Evolutionary conservation across 495 filamentous ascomycete genomes (phyloP), one percentile per base, ranked within the genome.

Genomic region (Penicillium crystallinum): DNA sequence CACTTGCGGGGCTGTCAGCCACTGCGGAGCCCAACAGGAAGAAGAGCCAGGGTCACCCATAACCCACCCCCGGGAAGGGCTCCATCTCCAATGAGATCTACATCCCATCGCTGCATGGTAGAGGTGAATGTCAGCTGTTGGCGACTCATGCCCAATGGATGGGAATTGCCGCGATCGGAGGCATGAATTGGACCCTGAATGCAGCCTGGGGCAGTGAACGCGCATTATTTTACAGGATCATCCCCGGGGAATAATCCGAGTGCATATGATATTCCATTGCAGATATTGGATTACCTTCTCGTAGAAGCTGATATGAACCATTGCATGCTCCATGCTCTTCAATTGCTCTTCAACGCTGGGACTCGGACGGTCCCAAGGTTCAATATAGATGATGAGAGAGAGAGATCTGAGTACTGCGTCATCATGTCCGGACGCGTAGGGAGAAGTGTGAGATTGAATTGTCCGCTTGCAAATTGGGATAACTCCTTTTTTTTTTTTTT

Each of bases 1-100:
- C 33, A 58, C 36, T 31, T 57, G 59, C 59, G 62, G 59, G 62
- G 62, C 56, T 58, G 53, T 59, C 62, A 65, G 62, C 62, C 62
- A 65, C 62, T 59, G 62, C 62, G 62, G 62, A 62, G 58, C 55
- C 52, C 36, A 35, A 47, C 53, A 42, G 30, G 36, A 19, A 39
- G 43, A 25, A 47, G 51, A 47, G 42, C 36, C 47, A 49, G 47
- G 47, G 36, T 41, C 36, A 42, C 11, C 29, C 29, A 35, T 27
- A 53, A 33, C 46, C 42, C 42, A 46, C 43, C n/a, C 15, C 39
- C 29, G 49, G 29, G 31, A 30, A 49, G 11, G 25, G 33, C 46
- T 37, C 46, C 46, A 48, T 41, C 46, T 37, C 15, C 17, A 25
- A 42, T 34, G 3, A 38, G 47, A 50, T 50, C 47, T 30, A 34